Conservation (phyloP, 805 yeast species). For the Myxozyma melibiosi region DNA sequence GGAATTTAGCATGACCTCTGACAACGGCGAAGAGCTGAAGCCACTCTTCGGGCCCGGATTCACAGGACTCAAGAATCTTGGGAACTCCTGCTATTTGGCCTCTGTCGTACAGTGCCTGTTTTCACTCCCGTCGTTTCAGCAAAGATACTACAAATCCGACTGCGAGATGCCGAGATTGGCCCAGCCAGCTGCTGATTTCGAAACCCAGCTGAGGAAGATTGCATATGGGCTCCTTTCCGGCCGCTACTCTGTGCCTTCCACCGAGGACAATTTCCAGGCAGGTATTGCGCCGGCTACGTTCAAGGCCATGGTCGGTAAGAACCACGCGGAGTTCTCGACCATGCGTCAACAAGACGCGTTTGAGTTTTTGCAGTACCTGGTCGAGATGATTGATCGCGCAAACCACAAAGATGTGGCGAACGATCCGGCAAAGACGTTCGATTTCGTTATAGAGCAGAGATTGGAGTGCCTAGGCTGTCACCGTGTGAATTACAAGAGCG, state of each 20-base stretch:
- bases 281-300: constrained; percentile 80
- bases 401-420: constrained; percentile 11
- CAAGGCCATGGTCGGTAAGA: constrained; percentile 73
- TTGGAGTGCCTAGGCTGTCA: constrained; percentile 61
- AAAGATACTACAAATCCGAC: constrained; percentile 33
- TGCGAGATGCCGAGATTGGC: constrained; percentile 40
- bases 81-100: constrained; percentile 89
- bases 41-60: constrained; percentile 75
- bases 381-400: constrained; percentile 52
- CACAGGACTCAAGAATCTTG: constrained; percentile 86
- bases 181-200: constrained; percentile 63
- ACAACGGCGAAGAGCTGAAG: constrained; percentile 62
- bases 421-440: constrained; percentile 60
- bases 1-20: constrained; percentile 83
- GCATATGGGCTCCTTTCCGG: constrained; percentile 80
- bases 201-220: constrained; percentile 75
- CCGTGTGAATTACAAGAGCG: constrained; percentile 58
- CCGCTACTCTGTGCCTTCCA: constrained; percentile 56
- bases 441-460: constrained; percentile 66
- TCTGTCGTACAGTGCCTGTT: constrained; percentile 77
- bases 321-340: constrained; percentile 80
- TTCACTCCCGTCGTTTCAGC: constrained; percentile 42
- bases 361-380: constrained; percentile 75
- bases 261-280: constrained; percentile 55
- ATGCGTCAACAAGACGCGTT: constrained; percentile 94